Evolutionary conservation across 2,329 filamentous ascomycete genomes (phyloP).

Genomic region (Ustulina deusta): DNA sequence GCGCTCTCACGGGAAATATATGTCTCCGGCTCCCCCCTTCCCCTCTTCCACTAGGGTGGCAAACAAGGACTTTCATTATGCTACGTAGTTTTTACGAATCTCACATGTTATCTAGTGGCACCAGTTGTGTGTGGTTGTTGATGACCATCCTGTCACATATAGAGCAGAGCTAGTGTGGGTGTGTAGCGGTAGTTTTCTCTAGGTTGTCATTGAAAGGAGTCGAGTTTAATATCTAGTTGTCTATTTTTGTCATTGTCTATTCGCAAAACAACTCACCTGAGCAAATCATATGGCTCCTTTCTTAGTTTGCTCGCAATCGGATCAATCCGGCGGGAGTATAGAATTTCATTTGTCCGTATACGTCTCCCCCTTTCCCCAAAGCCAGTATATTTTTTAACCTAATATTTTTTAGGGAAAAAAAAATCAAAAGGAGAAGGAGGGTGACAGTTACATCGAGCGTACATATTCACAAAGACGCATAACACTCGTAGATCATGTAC

Average conservation of each 20-base stretch:
- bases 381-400: neutral
- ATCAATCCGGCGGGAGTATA: neutral
- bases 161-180: neutral
- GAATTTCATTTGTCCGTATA: conserved; percentile 16
- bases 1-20: neutral
- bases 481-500: conserved; percentile 30
- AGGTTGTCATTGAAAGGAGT: neutral
- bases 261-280: neutral
- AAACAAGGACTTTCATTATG: neutral
- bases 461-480: conserved; percentile 18
- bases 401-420: neutral
- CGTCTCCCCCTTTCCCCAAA: conserved; percentile 14
- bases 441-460: conserved; percentile 26
- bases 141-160: neutral
- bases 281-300: neutral
- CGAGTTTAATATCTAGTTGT: neutral
- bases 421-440: conserved; percentile 11
- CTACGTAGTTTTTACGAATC: neutral
- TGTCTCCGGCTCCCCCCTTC: neutral
- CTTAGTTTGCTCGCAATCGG: neutral
- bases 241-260: neutral
- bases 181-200: neutral
- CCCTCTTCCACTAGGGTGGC: neutral
- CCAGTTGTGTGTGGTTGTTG: neutral
- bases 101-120: neutral